A percentile compares a stretch with the other conserved stretches of the same genome.
Evolutionary conservation across 1,284 basidiomycete species (phyloP).

Genomic region (Gymnopus androsaceus): DNA sequence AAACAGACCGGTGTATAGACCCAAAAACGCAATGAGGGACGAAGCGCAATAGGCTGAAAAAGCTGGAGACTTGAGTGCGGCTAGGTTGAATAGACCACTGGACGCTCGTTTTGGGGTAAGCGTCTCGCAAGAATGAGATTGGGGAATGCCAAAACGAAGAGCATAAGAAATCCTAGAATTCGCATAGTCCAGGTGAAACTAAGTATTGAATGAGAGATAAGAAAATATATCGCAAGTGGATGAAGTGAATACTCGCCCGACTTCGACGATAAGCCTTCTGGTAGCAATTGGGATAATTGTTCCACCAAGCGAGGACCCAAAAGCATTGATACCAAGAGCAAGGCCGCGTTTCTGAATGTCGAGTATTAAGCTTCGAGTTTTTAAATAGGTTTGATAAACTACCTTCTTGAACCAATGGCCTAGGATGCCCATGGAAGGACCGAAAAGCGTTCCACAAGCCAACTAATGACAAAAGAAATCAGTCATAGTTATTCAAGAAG

Average conservation of each 20-base stretch:
- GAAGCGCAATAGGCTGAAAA: conserved; percentile 48
- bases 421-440: conserved; percentile 30
- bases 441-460: conserved; percentile 24
- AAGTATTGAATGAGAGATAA: neutral
- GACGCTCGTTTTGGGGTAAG: conserved; percentile 50
- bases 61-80: conserved; percentile 47
- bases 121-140: conserved; percentile 48
- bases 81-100: conserved; percentile 52
- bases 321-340: conserved; percentile 24
- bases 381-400: too few relatives aligned
- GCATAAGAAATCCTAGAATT: conserved; percentile 49
- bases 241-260: conserved; percentile 38
- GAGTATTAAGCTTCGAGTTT: neutral
- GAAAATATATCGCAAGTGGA: neutral
- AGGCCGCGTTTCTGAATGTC: conserved; percentile 19
- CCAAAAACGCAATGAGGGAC: conserved; percentile 52
- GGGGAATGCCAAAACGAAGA: conserved; percentile 39
- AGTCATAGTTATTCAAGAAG: neutral
- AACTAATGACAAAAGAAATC: conserved; percentile 1
- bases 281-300: conserved; percentile 40
- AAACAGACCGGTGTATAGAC: conserved; percentile 57
- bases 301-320: conserved; percentile 29
- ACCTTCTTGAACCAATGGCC: conserved; percentile 35
- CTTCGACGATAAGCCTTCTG: conserved; percentile 34
- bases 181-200: conserved; percentile 59